Conservation (phyloP, 257 asterid species). For the Solanum peruvianum region DNA sequence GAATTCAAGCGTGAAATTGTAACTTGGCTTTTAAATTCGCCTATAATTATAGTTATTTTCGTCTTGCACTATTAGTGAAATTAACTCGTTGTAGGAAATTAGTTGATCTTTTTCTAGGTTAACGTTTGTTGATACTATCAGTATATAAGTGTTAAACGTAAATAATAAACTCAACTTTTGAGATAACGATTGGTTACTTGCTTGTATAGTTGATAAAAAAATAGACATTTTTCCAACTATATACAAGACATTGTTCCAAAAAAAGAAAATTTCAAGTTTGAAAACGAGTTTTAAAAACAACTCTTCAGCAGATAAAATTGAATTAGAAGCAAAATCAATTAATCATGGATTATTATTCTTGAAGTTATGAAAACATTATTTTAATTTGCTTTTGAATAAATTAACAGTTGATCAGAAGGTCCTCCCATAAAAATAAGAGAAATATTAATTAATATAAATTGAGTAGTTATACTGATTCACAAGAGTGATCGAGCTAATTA, state of each 20-base stretch:
- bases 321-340: background rate
- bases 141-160: background rate
- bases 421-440: background rate
- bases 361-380: background rate
- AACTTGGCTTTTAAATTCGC: too few relatives aligned
- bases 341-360: background rate
- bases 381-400: background rate
- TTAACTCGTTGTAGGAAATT: background rate
- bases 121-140: background rate
- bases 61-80: background rate
- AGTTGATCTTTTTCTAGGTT: background rate
- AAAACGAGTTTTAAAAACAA: background rate
- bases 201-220: background rate
- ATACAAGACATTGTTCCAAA: background rate
- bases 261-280: background rate
- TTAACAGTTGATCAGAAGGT: background rate
- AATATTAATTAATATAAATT: background rate
- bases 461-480: background rate
- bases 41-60: too few relatives aligned
- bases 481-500: background rate
- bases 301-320: background rate
- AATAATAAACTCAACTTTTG: background rate
- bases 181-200: background rate
- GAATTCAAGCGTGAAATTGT: background rate
- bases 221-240: background rate